Evolutionary conservation across 2,329 filamentous ascomycete species (phyloP).

Genomic region (Fusarium sp.): DNA sequence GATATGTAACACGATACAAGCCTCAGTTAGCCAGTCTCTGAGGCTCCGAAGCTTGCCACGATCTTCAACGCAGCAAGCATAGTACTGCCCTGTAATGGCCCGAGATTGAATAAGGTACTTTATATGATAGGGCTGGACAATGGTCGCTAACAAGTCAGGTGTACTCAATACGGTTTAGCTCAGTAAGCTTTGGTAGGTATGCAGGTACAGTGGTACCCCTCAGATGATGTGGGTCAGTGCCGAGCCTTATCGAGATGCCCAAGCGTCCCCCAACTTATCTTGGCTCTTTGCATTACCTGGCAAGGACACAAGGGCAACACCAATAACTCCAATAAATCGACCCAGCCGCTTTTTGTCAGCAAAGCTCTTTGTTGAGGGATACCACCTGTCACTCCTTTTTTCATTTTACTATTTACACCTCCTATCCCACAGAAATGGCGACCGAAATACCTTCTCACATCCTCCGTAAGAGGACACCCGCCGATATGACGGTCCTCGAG

Average conservation of each 20-base stretch:
- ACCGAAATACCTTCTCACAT: slow-evolving; percentile 30
- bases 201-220: slow-evolving; percentile 22
- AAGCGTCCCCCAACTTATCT: not conserved
- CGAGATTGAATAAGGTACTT: not conserved
- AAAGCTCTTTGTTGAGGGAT: slow-evolving; percentile 22
- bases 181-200: not conserved
- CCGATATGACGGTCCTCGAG: slow-evolving; percentile 35
- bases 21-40: slow-evolving; percentile 1
- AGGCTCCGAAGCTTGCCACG: slow-evolving; percentile 18
- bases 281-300: slow-evolving; percentile 29
- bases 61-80: not conserved
- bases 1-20: not conserved
- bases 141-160: slow-evolving; percentile 3
- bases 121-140: not conserved
- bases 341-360: slow-evolving; percentile 32
- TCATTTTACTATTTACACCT: slow-evolving; percentile 18
- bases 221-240: not conserved
- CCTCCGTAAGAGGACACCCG: slow-evolving; percentile 38
- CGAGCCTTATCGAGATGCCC: slow-evolving; percentile 2
- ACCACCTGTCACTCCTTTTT: slow-evolving; percentile 10
- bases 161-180: slow-evolving; percentile 18
- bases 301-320: slow-evolving; percentile 32
- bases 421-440: slow-evolving; percentile 17
- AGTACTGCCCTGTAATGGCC: not conserved
- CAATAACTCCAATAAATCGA: slow-evolving; percentile 15